These are phyloP conservation scores for Coniochaeta ligniaria DNA, from an alignment of 2,329 filamentous ascomycete species.

Conservation along the genomic window DNA sequence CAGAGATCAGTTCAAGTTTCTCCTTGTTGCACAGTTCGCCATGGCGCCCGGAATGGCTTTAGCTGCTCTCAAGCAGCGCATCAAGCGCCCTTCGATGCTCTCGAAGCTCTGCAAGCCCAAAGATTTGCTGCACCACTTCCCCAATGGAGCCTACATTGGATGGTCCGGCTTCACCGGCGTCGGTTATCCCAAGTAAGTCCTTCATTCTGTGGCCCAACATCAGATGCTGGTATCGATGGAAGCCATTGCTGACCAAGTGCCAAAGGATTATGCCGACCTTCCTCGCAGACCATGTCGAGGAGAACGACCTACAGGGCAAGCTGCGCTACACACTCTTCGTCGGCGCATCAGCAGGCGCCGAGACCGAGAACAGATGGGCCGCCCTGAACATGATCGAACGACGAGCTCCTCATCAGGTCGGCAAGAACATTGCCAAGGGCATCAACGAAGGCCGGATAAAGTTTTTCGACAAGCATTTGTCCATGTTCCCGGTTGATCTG, in stretches of 20 bases:
- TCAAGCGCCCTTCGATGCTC: slow-evolving; percentile 69
- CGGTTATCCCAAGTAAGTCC: slow-evolving; percentile 70
- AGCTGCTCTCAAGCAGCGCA: slow-evolving; percentile 67
- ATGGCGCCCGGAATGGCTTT: slow-evolving; percentile 54
- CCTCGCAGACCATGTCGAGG: slow-evolving; percentile 81
- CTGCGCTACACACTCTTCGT: slow-evolving; percentile 84
- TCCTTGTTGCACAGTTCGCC: background rate
- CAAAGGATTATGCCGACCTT: slow-evolving; percentile 75
- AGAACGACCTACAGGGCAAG: slow-evolving; percentile 76
- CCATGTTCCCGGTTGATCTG: slow-evolving; percentile 84
- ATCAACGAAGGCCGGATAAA: slow-evolving; percentile 86
- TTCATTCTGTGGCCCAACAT: background rate
- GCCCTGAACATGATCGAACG: slow-evolving; percentile 82
- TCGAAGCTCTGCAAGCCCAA: slow-evolving; percentile 74
- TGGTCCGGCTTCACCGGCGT: slow-evolving; percentile 91
- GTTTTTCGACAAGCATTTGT: slow-evolving; percentile 90
- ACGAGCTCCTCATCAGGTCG: slow-evolving; percentile 78
- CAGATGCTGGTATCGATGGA: background rate
- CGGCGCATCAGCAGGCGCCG: slow-evolving; percentile 80
- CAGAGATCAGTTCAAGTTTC: background rate
- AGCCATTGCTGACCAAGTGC: slow-evolving; percentile 8
- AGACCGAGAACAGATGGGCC: slow-evolving; percentile 93
- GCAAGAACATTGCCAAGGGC: slow-evolving; percentile 82
- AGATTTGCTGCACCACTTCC: slow-evolving; percentile 74
- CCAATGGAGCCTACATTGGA: slow-evolving; percentile 78